Evolutionary conservation across 306 rosid genomes (phyloP).

Genomic region (Inga laurina): DNA sequence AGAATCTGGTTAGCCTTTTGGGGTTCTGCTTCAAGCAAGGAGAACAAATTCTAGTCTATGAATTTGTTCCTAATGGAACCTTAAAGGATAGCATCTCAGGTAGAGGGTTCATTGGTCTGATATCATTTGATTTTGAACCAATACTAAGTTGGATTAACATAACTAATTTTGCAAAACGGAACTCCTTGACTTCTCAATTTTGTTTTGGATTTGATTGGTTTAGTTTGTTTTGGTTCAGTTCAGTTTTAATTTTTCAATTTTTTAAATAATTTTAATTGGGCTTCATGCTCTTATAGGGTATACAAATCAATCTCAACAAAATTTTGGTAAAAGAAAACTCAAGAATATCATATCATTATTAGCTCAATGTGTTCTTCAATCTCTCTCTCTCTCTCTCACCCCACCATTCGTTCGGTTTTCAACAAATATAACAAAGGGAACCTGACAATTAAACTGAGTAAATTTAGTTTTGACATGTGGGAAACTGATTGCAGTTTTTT

Average conservation of each 20-base stretch:
- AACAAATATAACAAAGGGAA: neutral
- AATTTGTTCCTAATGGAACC: too few species aligned
- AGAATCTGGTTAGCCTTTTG: constrained; percentile 53
- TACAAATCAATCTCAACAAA: neutral
- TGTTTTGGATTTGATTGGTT: neutral
- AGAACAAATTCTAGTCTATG: constrained; percentile 61
- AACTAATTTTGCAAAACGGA: neutral
- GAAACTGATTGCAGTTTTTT: neutral
- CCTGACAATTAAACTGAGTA: neutral
- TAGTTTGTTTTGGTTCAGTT: neutral
- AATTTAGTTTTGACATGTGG: neutral
- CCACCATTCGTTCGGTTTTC: too few species aligned
- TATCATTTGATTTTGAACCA: too few species aligned
- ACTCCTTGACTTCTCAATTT: neutral
- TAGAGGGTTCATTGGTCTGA: too few species aligned
- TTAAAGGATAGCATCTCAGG: too few species aligned
- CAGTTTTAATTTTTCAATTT: too few species aligned
- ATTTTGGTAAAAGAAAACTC: too few species aligned
- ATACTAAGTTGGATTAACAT: neutral
- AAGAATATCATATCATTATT: neutral
- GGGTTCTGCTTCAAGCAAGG: constrained; percentile 60
- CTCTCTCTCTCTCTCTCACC: too few species aligned
- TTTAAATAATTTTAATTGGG: too few species aligned
- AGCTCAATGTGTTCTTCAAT: too few species aligned
- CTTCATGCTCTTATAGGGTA: neutral